These are phyloP conservation scores for Drosera spatulata DNA, from an alignment of 179 eudicot genomes.

Conservation along the genomic window DNA sequence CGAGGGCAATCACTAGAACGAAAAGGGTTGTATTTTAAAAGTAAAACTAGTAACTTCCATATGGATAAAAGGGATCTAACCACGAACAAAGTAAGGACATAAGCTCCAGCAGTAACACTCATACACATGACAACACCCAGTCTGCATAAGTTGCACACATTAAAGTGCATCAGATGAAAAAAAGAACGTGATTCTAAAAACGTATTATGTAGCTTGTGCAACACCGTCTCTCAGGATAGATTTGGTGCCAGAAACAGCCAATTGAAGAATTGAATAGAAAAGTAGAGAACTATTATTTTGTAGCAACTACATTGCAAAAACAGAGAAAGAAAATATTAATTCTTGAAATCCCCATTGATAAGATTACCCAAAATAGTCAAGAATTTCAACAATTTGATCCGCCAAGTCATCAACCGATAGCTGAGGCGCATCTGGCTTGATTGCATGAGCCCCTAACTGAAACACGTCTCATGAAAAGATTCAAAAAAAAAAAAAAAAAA, in stretches of 20 bases:
- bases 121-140: constrained; percentile 97
- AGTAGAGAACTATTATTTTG: too few relatives aligned
- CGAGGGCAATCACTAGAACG: constrained; percentile 3
- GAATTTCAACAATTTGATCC: constrained; percentile 88
- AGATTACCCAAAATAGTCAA: constrained; percentile 58
- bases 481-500: constrained; percentile 12
- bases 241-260: too few relatives aligned
- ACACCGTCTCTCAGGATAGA: too few relatives aligned
- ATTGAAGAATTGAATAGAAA: too few relatives aligned
- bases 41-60: not conserved
- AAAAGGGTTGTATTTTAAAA: not conserved
- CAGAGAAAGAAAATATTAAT: too few relatives aligned
- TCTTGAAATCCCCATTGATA: too few relatives aligned
- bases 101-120: constrained; percentile 98
- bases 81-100: constrained; percentile 82
- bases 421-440: constrained; percentile 56
- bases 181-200: too few relatives aligned
- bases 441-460: constrained; percentile 95
- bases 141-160: constrained; percentile 21
- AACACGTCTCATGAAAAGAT: constrained; percentile 76
- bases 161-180: too few relatives aligned
- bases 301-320: too few relatives aligned
- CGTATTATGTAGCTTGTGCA: too few relatives aligned
- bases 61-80: constrained; percentile 31
- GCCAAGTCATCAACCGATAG: constrained; percentile 84